Evolutionary conservation across 2,329 filamentous ascomycete species (phyloP).

Genomic region (Aspergillus pseudoterreus): DNA sequence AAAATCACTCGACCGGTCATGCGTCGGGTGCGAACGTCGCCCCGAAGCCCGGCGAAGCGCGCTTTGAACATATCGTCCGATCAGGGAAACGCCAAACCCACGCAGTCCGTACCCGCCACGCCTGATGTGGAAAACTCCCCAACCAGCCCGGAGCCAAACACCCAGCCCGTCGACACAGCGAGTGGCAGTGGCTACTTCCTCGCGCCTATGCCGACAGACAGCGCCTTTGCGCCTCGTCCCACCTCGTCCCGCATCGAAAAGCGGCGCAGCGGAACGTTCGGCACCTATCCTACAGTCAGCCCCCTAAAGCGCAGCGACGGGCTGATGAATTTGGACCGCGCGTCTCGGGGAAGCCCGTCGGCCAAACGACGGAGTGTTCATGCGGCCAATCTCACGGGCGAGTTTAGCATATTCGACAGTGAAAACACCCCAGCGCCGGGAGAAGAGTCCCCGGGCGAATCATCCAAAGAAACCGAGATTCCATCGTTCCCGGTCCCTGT

Average conservation of each 20-base stretch:
- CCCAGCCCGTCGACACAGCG: slow-evolving; percentile 18
- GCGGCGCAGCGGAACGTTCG: slow-evolving; percentile 45
- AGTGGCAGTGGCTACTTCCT: slow-evolving; percentile 30
- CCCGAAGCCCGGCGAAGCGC: slow-evolving; percentile 77
- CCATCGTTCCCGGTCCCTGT: slow-evolving; percentile 27
- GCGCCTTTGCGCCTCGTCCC: slow-evolving; percentile 30
- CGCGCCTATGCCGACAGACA: slow-evolving; percentile 21
- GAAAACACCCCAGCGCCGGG: slow-evolving; percentile 24
- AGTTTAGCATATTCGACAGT: slow-evolving; percentile 73
- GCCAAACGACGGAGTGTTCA: slow-evolving; percentile 89
- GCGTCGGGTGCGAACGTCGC: slow-evolving; percentile 60
- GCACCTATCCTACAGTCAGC: slow-evolving; percentile 60
- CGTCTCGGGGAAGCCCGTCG: slow-evolving; percentile 75
- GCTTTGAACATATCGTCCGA: slow-evolving; percentile 68
- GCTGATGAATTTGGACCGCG: slow-evolving; percentile 80
- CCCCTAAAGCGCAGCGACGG: slow-evolving; percentile 90
- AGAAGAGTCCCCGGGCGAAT: slow-evolving; percentile 26
- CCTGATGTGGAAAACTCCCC: slow-evolving; percentile 46
- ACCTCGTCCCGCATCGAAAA: slow-evolving; percentile 48
- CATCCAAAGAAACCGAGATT: slow-evolving; percentile 23
- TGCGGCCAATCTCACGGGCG: slow-evolving; percentile 59
- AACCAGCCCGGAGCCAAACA: slow-evolving; percentile 26
- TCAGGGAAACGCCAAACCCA: slow-evolving; percentile 63
- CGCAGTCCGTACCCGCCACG: slow-evolving; percentile 44
- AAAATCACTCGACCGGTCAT: slow-evolving; percentile 52